phyloP scores from a whole-genome alignment of 495 filamentous ascomycete genomes.

The Hyaloscypha bicolor region DNA sequence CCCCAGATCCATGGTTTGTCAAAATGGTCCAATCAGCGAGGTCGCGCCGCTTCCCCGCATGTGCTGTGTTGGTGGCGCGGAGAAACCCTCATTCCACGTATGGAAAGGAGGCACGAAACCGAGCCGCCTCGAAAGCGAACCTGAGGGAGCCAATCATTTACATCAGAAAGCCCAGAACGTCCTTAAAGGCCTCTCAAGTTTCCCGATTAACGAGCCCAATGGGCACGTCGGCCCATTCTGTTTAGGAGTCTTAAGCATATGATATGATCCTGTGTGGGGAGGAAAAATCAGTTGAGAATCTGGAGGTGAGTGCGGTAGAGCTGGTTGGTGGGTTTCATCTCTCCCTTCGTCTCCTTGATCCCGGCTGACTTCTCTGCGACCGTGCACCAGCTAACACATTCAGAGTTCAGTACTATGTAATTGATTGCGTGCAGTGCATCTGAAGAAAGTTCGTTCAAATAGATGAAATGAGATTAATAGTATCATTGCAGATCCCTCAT shows the following conservation, averaged over 20 bases:
- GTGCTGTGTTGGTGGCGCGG: background rate
- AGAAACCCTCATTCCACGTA: background rate
- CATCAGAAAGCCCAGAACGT: too few species aligned
- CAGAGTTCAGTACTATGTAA: too few species aligned
- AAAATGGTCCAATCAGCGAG: background rate
- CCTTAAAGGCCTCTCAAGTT: too few species aligned
- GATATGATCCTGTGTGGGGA: too few species aligned
- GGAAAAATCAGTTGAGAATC: background rate
- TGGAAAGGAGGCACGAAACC: background rate
- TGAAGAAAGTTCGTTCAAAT: background rate
- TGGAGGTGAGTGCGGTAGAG: background rate
- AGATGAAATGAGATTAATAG: background rate
- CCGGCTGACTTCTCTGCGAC: background rate
- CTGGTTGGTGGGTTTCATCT: background rate
- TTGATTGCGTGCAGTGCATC: background rate
- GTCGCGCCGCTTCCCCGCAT: background rate
- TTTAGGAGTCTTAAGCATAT: too few species aligned
- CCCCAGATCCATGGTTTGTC: background rate
- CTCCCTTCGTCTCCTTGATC: too few species aligned
- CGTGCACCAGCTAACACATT: background rate
- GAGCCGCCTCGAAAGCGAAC: background rate
- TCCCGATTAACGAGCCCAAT: too few species aligned
- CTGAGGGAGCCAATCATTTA: background rate
- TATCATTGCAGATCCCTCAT: background rate
- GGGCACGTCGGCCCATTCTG: too few species aligned